Evolutionary conservation across 2,329 filamentous ascomycete genomes (phyloP), one percentile per base, ranked within the genome.

Genomic region (Curvularia lunata): DNA sequence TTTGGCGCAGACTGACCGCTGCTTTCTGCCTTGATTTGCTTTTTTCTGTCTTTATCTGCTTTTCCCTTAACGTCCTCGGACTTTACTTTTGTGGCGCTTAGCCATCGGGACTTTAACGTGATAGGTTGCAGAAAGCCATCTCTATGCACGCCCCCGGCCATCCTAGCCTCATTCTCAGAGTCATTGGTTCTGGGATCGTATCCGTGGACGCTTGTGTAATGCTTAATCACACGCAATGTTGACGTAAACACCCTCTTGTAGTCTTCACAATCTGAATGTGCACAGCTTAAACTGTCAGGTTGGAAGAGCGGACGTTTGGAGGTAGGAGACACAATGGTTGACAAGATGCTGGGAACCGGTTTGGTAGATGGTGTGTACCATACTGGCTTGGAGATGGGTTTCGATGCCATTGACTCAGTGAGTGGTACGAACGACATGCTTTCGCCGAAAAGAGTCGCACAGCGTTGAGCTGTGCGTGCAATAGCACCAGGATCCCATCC

Each of bases 381-480:
- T 4, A 77, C 64, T 6, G 75, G 73, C 25, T 76, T 61, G 57
- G 65, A 13, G 4, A 56, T 13, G 25, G 52, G 47, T 42, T 66
- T 66, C 7, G 69, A 58, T 4, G 72, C 66, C 37, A 62, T 56
- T 16, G 64, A 73, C 67, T 83, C 82, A 48, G 79, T 67, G 23
- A 91, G 77, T 0, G 81, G 85, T 23, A 83, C 81, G 56, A 92
- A 82, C 2, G 80, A 77, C 85, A 95, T 92, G 23, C 84, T 80
- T 75, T 95, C 85, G 0, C 83, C 84, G 66, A 97, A 97, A 0
- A 97, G 79, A 45, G 85, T 80, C 2, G 89, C 86, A 69, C 93
- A 98, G 48, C 94, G 85, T 69, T 87, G 82, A 1, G 89, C 85
- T 0, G 92, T 85, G 28, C 91, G 85, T 51, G 87, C 84, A 12